Conservation (phyloP, 768 basidiomycete species). For the Amanita inopinata region DNA sequence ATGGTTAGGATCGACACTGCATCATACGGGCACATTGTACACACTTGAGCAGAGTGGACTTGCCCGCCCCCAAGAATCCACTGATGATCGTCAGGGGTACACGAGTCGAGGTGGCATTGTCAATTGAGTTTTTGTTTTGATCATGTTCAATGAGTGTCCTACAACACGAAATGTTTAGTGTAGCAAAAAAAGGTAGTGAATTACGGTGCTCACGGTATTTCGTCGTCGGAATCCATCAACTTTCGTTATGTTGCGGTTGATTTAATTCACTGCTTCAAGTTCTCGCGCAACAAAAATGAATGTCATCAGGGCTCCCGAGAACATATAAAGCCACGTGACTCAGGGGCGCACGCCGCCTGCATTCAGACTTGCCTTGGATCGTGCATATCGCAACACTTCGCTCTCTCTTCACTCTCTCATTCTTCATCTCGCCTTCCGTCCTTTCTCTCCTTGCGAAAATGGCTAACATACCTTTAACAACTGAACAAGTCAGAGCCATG, state of each 20-base stretch:
- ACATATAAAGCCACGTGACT: constrained; percentile 4
- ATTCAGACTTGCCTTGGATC: background rate
- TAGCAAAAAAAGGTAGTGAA: too few species aligned
- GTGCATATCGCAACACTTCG: background rate
- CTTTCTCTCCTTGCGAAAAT: background rate
- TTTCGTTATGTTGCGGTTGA: background rate
- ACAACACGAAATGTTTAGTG: too few species aligned
- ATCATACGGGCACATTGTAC: constrained; percentile 14
- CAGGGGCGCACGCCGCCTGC: background rate
- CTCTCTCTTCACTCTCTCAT: background rate
- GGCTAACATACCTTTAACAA: constrained; percentile 18
- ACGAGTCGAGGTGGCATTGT: too few species aligned
- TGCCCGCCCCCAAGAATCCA: constrained; percentile 91
- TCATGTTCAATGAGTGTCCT: constrained; percentile 21
- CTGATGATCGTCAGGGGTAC: constrained; percentile 92
- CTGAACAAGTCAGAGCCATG: constrained; percentile 43
- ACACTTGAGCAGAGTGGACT: constrained; percentile 83
- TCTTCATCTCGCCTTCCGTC: background rate
- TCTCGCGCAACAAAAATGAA: too few species aligned
- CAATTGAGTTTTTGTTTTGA: constrained; percentile 5
- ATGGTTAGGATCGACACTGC: background rate
- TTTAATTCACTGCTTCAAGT: background rate
- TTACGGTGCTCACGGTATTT: constrained; percentile 57
- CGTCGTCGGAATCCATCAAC: constrained; percentile 41
- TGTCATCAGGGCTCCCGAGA: too few species aligned